Evolutionary conservation across 176 grass and related monocot genomes (phyloP).

Genomic region (Chrysopogon serrulatus): DNA sequence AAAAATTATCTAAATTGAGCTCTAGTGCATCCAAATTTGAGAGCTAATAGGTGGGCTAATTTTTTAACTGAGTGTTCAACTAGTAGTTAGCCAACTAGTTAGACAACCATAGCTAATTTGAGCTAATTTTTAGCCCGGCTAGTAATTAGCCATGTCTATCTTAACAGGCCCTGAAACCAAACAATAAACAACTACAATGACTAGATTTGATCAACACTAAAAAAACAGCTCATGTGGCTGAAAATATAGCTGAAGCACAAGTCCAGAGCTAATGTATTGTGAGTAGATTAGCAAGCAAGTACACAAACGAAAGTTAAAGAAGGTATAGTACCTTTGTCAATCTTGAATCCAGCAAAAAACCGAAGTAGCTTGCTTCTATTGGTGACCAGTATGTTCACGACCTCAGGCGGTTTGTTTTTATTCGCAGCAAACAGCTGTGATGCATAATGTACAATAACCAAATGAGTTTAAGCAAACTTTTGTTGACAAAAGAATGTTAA

Average conservation of each 20-base stretch:
- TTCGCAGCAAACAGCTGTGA: constrained; percentile 88
- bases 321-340: constrained; percentile 75
- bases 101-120: too few relatives aligned
- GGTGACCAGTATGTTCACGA: constrained; percentile 74
- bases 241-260: background rate
- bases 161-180: too few relatives aligned
- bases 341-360: constrained; percentile 75
- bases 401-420: constrained; percentile 73
- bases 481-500: background rate
- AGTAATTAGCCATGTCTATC: too few relatives aligned
- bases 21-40: too few relatives aligned
- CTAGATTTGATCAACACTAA: background rate
- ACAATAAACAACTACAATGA: constrained; percentile 2
- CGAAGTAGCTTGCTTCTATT: constrained; percentile 96
- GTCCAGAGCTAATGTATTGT: background rate
- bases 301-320: background rate
- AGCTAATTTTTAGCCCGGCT: too few relatives aligned
- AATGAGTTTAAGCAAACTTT: constrained; percentile 2
- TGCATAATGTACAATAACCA: background rate
- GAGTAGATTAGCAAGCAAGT: background rate
- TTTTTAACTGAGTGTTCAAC: too few relatives aligned
- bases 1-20: too few relatives aligned
- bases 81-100: too few relatives aligned
- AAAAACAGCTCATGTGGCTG: background rate
- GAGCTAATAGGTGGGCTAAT: too few relatives aligned